A percentile compares a stretch with the other conserved stretches of the same genome.
phyloP scores from a whole-genome alignment of 805 yeast species.

The Suhomyces kilbournensis region DNA sequence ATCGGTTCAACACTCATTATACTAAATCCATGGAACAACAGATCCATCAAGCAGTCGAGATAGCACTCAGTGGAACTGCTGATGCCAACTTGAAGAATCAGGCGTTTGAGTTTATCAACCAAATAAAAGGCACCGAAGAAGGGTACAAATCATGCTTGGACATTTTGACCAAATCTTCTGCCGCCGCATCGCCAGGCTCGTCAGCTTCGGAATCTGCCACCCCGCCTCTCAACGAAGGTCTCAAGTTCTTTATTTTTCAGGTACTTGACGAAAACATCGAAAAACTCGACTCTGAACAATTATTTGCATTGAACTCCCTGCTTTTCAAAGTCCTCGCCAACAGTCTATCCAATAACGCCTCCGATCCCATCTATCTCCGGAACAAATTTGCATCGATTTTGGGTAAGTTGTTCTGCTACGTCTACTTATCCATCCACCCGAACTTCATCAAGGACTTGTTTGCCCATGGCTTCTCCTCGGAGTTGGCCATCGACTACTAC shows the following conservation, averaged over 20 bases:
- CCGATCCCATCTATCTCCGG: constrained; percentile 29
- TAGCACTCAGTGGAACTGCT: constrained; percentile 71
- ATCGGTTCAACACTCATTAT: background rate
- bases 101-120: constrained; percentile 52
- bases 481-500: constrained; percentile 63
- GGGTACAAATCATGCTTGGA: constrained; percentile 57
- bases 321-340: constrained; percentile 45
- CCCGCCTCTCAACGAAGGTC: constrained; percentile 44
- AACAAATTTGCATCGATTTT: constrained; percentile 37
- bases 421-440: constrained; percentile 32
- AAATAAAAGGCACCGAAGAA: constrained; percentile 50
- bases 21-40: constrained; percentile 45
- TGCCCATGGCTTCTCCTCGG: constrained; percentile 14
- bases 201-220: constrained; percentile 9
- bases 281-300: constrained; percentile 43
- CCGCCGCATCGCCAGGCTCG: background rate
- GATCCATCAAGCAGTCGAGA: constrained; percentile 83
- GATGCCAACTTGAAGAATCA: constrained; percentile 56
- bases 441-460: constrained; percentile 32
- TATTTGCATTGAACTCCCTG: constrained; percentile 43
- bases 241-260: constrained; percentile 67
- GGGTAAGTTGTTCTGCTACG: constrained; percentile 33
- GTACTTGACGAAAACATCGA: constrained; percentile 60
- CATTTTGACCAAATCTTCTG: constrained; percentile 31
- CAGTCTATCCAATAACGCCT: constrained; percentile 11